Evolutionary conservation across 805 yeast species (phyloP).

Genomic region (Candida fluviatilis): DNA sequence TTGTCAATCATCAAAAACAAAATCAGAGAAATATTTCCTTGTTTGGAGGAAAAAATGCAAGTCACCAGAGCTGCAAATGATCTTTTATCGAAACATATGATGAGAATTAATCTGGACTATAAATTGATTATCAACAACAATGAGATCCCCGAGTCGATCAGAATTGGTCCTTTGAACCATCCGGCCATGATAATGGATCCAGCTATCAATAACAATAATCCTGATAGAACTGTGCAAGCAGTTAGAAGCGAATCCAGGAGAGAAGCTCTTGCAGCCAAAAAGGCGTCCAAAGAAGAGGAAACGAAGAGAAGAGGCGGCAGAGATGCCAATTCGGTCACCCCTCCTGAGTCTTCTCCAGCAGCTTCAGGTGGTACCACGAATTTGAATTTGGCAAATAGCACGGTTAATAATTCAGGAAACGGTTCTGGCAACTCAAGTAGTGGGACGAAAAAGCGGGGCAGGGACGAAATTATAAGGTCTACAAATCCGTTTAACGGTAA

Average conservation of each 20-base stretch:
- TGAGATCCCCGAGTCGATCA: constrained; percentile 78
- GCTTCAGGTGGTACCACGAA: constrained; percentile 2
- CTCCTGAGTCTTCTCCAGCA: constrained; percentile 4
- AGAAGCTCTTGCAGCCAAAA: constrained; percentile 88
- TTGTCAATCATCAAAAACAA: constrained; percentile 40
- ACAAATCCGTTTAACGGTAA: constrained; percentile 11
- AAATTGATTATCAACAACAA: constrained; percentile 62
- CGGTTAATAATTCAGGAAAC: constrained; percentile 4
- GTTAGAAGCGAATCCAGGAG: constrained; percentile 82
- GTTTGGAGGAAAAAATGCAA: constrained; percentile 95
- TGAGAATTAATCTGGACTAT: constrained; percentile 76
- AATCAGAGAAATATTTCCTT: constrained; percentile 75
- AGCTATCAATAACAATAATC: constrained; percentile 37
- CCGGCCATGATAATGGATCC: constrained; percentile 80
- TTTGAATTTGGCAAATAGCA: background rate
- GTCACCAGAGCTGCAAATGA: constrained; percentile 91
- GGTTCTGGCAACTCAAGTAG: constrained; percentile 6
- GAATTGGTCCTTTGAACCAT: constrained; percentile 78
- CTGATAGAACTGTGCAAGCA: constrained; percentile 58
- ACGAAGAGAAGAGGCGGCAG: constrained; percentile 17
- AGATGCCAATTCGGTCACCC: constrained; percentile 7
- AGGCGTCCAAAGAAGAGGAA: constrained; percentile 47
- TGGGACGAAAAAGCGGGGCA: constrained; percentile 13
- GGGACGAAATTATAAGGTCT: constrained; percentile 13
- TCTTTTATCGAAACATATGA: constrained; percentile 60